Evolutionary conservation across 768 basidiomycete species (phyloP).

Genomic region (Rhodotorula kratochvilovae): DNA sequence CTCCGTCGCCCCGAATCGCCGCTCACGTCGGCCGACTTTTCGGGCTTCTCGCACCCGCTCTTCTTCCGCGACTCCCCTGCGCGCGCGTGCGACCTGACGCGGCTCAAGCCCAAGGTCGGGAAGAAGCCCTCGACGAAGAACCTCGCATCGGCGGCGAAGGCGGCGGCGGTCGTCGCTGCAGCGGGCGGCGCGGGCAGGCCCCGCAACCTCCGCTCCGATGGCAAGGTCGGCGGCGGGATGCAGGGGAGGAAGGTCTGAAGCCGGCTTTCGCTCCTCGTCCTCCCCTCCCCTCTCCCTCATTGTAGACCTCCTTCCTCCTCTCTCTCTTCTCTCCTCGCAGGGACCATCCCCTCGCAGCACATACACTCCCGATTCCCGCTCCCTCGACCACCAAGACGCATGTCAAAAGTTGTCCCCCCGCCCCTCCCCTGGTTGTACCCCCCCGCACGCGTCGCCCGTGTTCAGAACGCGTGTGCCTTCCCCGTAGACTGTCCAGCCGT

Average conservation of each 20-base stretch:
- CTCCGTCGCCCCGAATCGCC: background rate
- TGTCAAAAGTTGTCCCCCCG: too few relatives aligned
- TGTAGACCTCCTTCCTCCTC: background rate
- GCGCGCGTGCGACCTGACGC: constrained; percentile 6
- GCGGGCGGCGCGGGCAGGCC: background rate
- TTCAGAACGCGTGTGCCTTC: too few relatives aligned
- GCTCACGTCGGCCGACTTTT: constrained; percentile 16
- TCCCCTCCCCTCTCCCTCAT: background rate
- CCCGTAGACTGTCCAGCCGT: too few relatives aligned
- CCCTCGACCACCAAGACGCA: too few relatives aligned
- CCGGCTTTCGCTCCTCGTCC: background rate
- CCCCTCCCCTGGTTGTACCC: too few relatives aligned
- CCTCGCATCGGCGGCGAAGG: background rate
- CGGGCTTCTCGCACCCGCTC: constrained; percentile 32
- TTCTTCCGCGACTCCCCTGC: constrained; percentile 15
- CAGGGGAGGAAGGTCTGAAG: background rate
- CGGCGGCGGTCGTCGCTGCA: background rate
- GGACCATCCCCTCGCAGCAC: too few relatives aligned
- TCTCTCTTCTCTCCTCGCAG: too few relatives aligned
- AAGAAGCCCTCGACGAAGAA: background rate
- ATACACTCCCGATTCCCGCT: too few relatives aligned
- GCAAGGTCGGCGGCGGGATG: background rate
- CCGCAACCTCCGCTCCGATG: background rate
- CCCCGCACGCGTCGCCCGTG: too few relatives aligned
- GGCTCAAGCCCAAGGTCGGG: constrained; percentile 31